Conservation (phyloP, 1,284 basidiomycete species). For the Ustilago sp. region DNA sequence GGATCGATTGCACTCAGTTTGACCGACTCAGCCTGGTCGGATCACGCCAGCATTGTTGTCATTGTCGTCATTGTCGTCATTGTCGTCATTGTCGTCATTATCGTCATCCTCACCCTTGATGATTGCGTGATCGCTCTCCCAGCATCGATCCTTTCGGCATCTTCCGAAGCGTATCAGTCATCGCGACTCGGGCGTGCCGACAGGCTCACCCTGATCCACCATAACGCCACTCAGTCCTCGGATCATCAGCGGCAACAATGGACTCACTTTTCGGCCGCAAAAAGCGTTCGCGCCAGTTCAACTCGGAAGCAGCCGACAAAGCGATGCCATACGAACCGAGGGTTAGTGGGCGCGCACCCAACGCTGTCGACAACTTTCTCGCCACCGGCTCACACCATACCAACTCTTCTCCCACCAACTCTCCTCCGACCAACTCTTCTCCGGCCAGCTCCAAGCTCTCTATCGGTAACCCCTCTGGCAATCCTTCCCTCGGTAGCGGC, state of each 20-base stretch:
- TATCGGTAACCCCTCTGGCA: slow-evolving; percentile 47
- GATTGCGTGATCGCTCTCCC: slow-evolving; percentile 2
- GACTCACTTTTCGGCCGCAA: slow-evolving; percentile 57
- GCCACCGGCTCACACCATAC: slow-evolving; percentile 6
- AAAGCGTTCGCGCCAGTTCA: slow-evolving; percentile 55
- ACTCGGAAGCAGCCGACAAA: slow-evolving; percentile 53
- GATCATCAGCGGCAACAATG: slow-evolving; percentile 23
- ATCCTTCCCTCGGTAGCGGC: slow-evolving; percentile 42
- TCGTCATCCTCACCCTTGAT: slow-evolving; percentile 14
- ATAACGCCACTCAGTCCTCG: background rate
- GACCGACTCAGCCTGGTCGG: background rate
- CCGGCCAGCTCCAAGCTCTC: slow-evolving; percentile 28
- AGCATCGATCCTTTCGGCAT: slow-evolving; percentile 8
- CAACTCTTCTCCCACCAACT: slow-evolving; percentile 14
- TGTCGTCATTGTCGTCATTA: slow-evolving; percentile 3
- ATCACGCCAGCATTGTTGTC: background rate
- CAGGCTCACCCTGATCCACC: background rate
- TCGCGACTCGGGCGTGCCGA: background rate
- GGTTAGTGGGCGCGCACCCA: slow-evolving; percentile 40
- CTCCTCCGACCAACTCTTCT: slow-evolving; percentile 8
- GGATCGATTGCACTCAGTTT: no score
- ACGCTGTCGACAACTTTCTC: slow-evolving; percentile 31
- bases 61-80: slow-evolving; percentile 5
- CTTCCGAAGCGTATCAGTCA: background rate
- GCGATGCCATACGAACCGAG: slow-evolving; percentile 57